Base-by-base conservation (phyloP, 2,329 filamentous ascomycete genomes). In the Ophiostoma quercus region DNA sequence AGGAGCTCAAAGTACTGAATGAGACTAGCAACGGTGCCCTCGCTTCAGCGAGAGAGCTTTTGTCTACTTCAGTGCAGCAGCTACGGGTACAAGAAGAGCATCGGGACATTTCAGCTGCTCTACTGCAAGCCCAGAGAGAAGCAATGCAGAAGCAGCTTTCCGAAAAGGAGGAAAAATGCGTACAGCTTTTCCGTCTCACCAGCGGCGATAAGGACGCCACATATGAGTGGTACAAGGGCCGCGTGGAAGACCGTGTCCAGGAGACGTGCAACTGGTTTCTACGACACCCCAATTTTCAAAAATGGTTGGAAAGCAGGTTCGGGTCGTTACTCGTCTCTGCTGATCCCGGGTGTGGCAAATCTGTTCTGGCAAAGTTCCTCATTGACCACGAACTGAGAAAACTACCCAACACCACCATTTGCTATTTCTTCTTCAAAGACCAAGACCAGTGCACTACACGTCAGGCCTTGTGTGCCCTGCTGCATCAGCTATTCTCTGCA, bases 401-500 rank as follows among this genome's bases (percentile, higher is more conserved):
- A 4, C 8, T 57, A 11, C 51, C 51, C 51, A 22, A 25, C 8
- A 57, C 51, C 22, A 57, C 51, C 51, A 16, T 57, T 16, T 57
- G 51, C 51, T 57, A 57, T 12, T 57, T 57, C n/a, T 57, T 57
- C n/a, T 57, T 57, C 51, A 57, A 57, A 12, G 51, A 57, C n/a
- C 51, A 57, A 57, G 51, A 57, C 51, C 51, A 57, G 22, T 29
- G 22, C 51, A 57, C 51, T 25, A 9, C 22, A 7, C 22, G 51
- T 8, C 51, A 57, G 14, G 51, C 51, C 3, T 3, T 57, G n/a
- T 57, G 51, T 11, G 51, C 51, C 22, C 25, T 57, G 51, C 51
- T 57, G 51, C 51, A 57, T 22, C 51, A 57, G 9, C 51, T 57
- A 11, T 4, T 57, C 4, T 57, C 51, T 22, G 22, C n/a, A 12